phyloP scores from a whole-genome alignment of 1,284 basidiomycete species.

The Pulchroboletus neoregius region DNA sequence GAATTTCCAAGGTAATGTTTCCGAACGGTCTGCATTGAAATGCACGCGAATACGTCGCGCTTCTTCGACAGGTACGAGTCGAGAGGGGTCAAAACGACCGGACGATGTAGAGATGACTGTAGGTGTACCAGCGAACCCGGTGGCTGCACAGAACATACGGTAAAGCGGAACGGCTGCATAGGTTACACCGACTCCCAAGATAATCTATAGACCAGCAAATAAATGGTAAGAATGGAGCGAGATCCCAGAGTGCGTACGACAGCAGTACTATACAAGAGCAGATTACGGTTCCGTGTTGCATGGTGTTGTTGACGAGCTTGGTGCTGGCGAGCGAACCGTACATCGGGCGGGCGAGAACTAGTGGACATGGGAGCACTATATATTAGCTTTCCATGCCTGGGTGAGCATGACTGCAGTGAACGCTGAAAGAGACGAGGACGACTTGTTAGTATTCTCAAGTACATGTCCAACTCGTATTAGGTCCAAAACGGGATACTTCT shows the following conservation, averaged over 20 bases:
- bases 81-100: slow-evolving; percentile 75
- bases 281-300: slow-evolving; percentile 58
- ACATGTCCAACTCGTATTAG: too few relatives aligned
- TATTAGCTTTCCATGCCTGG: too few relatives aligned
- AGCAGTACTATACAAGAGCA: slow-evolving; percentile 79
- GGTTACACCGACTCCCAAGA: slow-evolving; percentile 78
- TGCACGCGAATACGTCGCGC: slow-evolving; percentile 84
- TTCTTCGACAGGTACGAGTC: slow-evolving; percentile 72
- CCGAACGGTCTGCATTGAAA: slow-evolving; percentile 91
- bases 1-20: slow-evolving; percentile 92
- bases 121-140: slow-evolving; percentile 95
- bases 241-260: slow-evolving; percentile 47
- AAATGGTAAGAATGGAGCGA: neutral
- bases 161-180: slow-evolving; percentile 98
- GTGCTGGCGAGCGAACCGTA: slow-evolving; percentile 19
- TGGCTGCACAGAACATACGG: slow-evolving; percentile 96
- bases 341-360: neutral
- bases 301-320: slow-evolving; percentile 37
- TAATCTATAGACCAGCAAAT: slow-evolving; percentile 49
- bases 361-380: slow-evolving; percentile 10
- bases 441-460: slow-evolving; percentile 3
- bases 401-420: too few relatives aligned
- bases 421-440: neutral
- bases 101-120: slow-evolving; percentile 63
- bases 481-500: too few relatives aligned